These are phyloP conservation scores for Evernia prunastri DNA, from an alignment of 495 filamentous ascomycete species.

Conservation along the genomic window DNA sequence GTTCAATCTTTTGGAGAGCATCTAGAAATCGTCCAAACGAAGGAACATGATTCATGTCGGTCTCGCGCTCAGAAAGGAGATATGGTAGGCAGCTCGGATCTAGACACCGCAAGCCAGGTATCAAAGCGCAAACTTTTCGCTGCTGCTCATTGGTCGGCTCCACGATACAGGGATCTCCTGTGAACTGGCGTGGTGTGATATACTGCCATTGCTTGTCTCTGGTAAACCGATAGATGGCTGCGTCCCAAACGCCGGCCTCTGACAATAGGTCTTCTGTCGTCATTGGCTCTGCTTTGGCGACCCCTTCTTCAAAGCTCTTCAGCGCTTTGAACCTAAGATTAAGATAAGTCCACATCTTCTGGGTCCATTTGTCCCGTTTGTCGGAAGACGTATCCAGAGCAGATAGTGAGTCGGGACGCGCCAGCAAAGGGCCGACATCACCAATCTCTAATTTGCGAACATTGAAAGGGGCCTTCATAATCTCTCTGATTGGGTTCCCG, in stretches of 20 bases:
- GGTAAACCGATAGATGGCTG: constrained; percentile 18
- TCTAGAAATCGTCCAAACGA: constrained; percentile 15
- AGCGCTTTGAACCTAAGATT: constrained; percentile 8
- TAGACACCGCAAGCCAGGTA: constrained; percentile 2
- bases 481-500: not conserved
- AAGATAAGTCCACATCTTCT: constrained; percentile 27
- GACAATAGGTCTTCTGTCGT: not conserved
- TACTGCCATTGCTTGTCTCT: constrained; percentile 22
- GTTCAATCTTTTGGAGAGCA: constrained; percentile 2
- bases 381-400: not conserved
- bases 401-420: constrained; percentile 5
- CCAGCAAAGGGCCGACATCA: constrained; percentile 7
- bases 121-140: constrained; percentile 9
- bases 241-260: constrained; percentile 9
- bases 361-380: constrained; percentile 22
- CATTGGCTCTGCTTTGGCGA: too few relatives aligned
- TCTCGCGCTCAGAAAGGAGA: constrained; percentile 4
- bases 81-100: constrained; percentile 13
- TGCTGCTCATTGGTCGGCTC: constrained; percentile 5
- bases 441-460: constrained; percentile 18
- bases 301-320: too few relatives aligned
- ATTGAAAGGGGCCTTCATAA: constrained; percentile 20
- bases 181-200: constrained; percentile 18
- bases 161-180: constrained; percentile 13
- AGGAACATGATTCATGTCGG: not conserved